Base-by-base conservation (phyloP, 805 yeast genomes). In the Lipomyces chichibuensis region DNA sequence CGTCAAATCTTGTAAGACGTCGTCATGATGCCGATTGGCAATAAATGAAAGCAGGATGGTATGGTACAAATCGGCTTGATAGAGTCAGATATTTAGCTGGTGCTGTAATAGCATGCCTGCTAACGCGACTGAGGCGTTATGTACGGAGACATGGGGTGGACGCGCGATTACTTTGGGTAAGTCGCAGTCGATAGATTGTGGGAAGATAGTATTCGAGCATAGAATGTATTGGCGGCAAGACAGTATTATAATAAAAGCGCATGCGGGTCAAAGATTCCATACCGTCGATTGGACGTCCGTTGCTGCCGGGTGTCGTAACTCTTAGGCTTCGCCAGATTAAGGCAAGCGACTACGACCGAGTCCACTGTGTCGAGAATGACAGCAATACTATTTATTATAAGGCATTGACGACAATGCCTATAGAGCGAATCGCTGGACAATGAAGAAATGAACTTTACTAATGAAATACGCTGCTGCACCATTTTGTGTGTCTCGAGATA, bases 401-500 rank as follows among this genome's bases (percentile, higher is more conserved):
- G n/a, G 6, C 43, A 37, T 37, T 37, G 43, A 14, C 14, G 43
- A 37, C 43, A 37, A 14, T 37, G 13, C 43, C 13, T 11, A 37
- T 37, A 37, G 14, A 20, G 59, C 13, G 29, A 23, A 23, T 13
- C 23, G 23, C 23, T 53, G 29, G 29, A n/a, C 64, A 7, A 51
- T 61, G 17, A 54, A 63, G 14, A 53, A 57, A 29, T 52, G 51
- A 14, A 51, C 43, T 7, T 37, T 37, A 37, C n/a, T 35, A 2
- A 13, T 32, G 51, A 20, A 39, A 11, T 66, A 66, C 25, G 60
- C 62, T 35, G 59, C 67, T 35, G 59, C 67, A n/a, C 70, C 69
- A 5, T 62, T 69, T 23, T 69, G 67, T 25, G 63, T 68, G n/a
- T 32, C 35, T 23, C 27, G 60, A 13, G 67, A 67, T 46, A 64